These are phyloP conservation scores for Fusarium sp. DNA, from an alignment of 2,329 filamentous ascomycete species.

Conservation along the genomic window DNA sequence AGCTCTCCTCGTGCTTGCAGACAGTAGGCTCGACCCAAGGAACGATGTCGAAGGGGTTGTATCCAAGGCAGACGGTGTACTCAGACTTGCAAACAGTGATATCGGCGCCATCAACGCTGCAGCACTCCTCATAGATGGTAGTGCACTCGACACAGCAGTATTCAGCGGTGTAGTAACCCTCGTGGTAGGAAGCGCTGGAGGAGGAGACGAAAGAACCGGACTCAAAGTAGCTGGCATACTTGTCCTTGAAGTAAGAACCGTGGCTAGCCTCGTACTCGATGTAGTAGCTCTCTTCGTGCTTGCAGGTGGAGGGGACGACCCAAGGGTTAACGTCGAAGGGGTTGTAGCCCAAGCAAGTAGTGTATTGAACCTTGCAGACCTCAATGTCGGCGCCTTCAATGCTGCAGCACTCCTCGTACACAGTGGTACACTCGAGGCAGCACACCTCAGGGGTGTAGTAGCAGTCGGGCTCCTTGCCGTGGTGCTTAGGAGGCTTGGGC, in stretches of 20 bases:
- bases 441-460: slow-evolving; percentile 32
- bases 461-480: slow-evolving; percentile 1
- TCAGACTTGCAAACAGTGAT: slow-evolving; percentile 24
- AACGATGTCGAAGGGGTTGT: slow-evolving; percentile 19
- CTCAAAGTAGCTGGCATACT: slow-evolving; percentile 18
- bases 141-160: slow-evolving; percentile 38
- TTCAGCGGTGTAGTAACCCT: slow-evolving; percentile 35
- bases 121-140: slow-evolving; percentile 36
- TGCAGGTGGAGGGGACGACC: slow-evolving; percentile 25
- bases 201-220: slow-evolving; percentile 6
- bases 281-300: slow-evolving; percentile 36
- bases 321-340: slow-evolving; percentile 15
- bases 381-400: slow-evolving; percentile 11
- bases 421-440: slow-evolving; percentile 27
- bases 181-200: slow-evolving; percentile 12
- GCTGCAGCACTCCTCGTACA: slow-evolving; percentile 33
- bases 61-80: slow-evolving; percentile 36
- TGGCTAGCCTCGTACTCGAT: slow-evolving; percentile 32
- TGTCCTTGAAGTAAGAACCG: slow-evolving; percentile 19
- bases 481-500: not conserved
- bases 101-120: slow-evolving; percentile 13
- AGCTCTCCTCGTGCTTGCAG: slow-evolving; percentile 38
- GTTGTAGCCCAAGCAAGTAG: slow-evolving; percentile 36
- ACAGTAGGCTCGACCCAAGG: slow-evolving; percentile 23
- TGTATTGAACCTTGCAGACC: slow-evolving; percentile 26